These are phyloP conservation scores for Vanderwaltozyma tropicalis DNA, from an alignment of 805 yeast genomes.

Conservation along the genomic window DNA sequence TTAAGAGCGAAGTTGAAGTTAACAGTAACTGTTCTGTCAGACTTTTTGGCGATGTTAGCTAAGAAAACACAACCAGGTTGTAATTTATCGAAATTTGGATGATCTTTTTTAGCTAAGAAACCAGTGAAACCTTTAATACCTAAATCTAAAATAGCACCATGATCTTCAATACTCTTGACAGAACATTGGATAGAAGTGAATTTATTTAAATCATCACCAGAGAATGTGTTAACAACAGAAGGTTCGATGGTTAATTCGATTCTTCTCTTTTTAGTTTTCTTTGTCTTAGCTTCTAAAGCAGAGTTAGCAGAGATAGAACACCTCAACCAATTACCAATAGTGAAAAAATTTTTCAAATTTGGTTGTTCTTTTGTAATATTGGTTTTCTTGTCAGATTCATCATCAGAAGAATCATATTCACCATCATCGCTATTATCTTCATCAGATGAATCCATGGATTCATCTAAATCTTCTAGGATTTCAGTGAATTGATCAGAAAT, in stretches of 20 bases:
- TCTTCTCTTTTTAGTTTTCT: slow-evolving; percentile 42
- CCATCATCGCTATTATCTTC: slow-evolving; percentile 32
- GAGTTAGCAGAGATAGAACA: slow-evolving; percentile 59
- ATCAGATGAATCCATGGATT: slow-evolving; percentile 31
- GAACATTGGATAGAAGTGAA: slow-evolving; percentile 59
- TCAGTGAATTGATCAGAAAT: slow-evolving; percentile 54
- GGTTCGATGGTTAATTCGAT: slow-evolving; percentile 71
- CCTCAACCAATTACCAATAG: slow-evolving; percentile 76
- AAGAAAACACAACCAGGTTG: slow-evolving; percentile 62
- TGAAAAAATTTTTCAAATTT: slow-evolving; percentile 41
- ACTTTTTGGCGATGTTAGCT: slow-evolving; percentile 41
- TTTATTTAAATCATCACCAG: slow-evolving; percentile 58
- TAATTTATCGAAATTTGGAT: slow-evolving; percentile 33
- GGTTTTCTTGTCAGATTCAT: slow-evolving; percentile 17
- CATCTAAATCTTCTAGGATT: slow-evolving; percentile 48
- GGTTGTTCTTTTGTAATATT: slow-evolving; percentile 40
- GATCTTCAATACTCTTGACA: slow-evolving; percentile 79
- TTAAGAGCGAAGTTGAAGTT: slow-evolving; percentile 40
- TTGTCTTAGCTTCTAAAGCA: slow-evolving; percentile 30
- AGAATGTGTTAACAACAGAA: slow-evolving; percentile 52
- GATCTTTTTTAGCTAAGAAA: slow-evolving; percentile 64
- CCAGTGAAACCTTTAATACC: slow-evolving; percentile 56
- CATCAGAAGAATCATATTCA: slow-evolving; percentile 23
- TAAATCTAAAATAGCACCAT: slow-evolving; percentile 68
- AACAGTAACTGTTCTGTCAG: slow-evolving; percentile 39